A percentile compares a stretch with the other conserved stretches of the same genome.
Conservation (phyloP, 306 rosid genomes). For the Crotalaria pallida region DNA sequence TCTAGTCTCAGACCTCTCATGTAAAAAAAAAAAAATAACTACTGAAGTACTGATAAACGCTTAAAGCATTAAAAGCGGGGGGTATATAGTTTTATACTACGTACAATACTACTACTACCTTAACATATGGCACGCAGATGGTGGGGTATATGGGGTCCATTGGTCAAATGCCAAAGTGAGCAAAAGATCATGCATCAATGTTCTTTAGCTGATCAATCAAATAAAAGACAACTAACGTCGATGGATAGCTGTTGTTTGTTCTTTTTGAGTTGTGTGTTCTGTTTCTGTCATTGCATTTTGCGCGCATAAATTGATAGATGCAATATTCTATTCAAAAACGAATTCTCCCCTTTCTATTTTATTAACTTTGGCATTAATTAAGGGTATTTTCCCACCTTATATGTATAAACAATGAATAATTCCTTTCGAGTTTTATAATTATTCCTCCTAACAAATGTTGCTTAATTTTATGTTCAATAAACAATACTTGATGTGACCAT, state of each 20-base stretch:
- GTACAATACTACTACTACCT: neutral
- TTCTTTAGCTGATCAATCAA: slow-evolving; percentile 9
- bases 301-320: neutral
- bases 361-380: no score
- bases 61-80: neutral
- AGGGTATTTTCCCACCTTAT: no score
- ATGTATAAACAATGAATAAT: no score
- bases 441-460: no score
- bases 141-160: slow-evolving; percentile 30
- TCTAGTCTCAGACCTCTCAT: no score
- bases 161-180: slow-evolving; percentile 35
- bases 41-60: neutral
- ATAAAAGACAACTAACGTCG: neutral
- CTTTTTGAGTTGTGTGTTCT: neutral
- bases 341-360: no score
- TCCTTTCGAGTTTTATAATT: no score
- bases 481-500: no score
- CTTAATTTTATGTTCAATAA: no score
- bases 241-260: neutral
- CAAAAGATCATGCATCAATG: slow-evolving; percentile 25
- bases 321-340: no score
- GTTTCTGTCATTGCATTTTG: neutral
- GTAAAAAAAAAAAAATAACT: no score
- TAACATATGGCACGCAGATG: neutral
- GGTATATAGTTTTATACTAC: neutral